Conservation (phyloP, 352 stramenopile genomes). For the Phytophthora hybrid region DNA sequence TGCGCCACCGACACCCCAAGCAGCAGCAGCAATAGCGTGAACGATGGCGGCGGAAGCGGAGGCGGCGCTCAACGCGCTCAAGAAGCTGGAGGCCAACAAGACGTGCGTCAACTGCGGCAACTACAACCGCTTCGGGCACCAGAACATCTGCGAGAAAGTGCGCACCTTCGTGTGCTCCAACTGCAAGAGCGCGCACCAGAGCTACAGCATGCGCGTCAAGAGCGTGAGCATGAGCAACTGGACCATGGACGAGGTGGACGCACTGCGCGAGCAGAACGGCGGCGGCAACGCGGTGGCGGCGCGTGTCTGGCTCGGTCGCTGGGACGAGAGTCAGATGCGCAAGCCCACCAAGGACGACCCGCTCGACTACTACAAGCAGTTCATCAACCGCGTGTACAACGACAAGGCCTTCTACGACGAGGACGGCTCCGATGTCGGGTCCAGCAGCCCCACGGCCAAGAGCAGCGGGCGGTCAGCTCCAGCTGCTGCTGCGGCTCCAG, state of each 20-base stretch:
- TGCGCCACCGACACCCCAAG: conserved; percentile 6
- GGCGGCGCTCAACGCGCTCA: conserved; percentile 80
- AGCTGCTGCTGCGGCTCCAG: conserved; percentile 7
- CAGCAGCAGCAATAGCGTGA: conserved; percentile 12
- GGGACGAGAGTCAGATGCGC: conserved; percentile 75
- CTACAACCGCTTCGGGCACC: conserved; percentile 93
- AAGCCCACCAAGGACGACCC: conserved; percentile 79
- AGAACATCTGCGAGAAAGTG: conserved; percentile 93
- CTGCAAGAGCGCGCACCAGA: conserved; percentile 96
- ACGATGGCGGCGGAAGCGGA: conserved; percentile 59
- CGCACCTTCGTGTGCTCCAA: conserved; percentile 95
- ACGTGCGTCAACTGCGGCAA: conserved; percentile 86
- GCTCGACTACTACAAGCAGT: conserved; percentile 88
- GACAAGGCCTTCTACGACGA: conserved; percentile 82
- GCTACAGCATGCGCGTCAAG: conserved; percentile 95
- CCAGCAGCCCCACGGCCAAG: conserved; percentile 13
- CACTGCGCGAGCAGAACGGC: conserved; percentile 86
- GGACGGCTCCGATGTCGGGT: conserved; percentile 17
- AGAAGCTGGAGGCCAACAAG: conserved; percentile 88
- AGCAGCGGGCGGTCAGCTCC: conserved; percentile 1
- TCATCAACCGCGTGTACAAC: conserved; percentile 89
- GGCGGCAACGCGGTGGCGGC: conserved; percentile 89
- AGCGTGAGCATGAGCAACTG: conserved; percentile 96
- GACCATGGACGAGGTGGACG: conserved; percentile 91
- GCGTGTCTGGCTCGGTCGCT: conserved; percentile 89